A percentile compares a stretch with the other conserved stretches of the same genome.
Conservation (phyloP, 352 stramenopile genomes). For the Globisporangium rhizosaccharum region DNA sequence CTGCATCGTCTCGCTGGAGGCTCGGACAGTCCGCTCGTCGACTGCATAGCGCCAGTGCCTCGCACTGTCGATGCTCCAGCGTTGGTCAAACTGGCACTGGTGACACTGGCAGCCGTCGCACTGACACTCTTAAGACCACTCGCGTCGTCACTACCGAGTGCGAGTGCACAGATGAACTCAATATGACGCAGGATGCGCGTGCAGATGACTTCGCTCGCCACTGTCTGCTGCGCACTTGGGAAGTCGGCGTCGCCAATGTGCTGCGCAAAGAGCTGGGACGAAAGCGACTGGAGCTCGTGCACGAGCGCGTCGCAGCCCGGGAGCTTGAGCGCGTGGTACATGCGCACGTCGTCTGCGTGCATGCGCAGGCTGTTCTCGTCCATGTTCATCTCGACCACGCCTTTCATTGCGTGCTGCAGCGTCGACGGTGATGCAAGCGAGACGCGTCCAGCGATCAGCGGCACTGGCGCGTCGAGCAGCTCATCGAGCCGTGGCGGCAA, state of each 20-base stretch:
- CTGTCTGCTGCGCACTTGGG: slow-evolving; percentile 58
- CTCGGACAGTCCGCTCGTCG: slow-evolving; percentile 1
- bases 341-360: slow-evolving; percentile 68
- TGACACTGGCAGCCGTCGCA: too few species aligned
- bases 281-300: slow-evolving; percentile 56
- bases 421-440: slow-evolving; percentile 53
- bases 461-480: slow-evolving; percentile 69
- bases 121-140: too few species aligned
- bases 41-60: too few species aligned
- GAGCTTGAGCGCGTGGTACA: slow-evolving; percentile 73
- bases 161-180: slow-evolving; percentile 48
- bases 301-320: slow-evolving; percentile 66
- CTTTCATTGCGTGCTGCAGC: slow-evolving; percentile 47
- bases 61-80: too few species aligned
- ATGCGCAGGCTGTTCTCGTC: slow-evolving; percentile 71
- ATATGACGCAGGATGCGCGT: slow-evolving; percentile 56
- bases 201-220: slow-evolving; percentile 70
- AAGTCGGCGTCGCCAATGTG: slow-evolving; percentile 47
- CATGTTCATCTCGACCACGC: slow-evolving; percentile 81
- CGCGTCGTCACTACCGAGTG: slow-evolving; percentile 18
- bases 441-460: slow-evolving; percentile 71
- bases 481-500: slow-evolving; percentile 63
- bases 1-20: slow-evolving; percentile 26
- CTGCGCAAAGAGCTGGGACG: slow-evolving; percentile 50
- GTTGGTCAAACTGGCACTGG: too few species aligned